A percentile compares a stretch with the other conserved stretches of the same genome.
Evolutionary conservation across 768 basidiomycete genomes (phyloP).

Genomic region (Mrakia gelida): DNA sequence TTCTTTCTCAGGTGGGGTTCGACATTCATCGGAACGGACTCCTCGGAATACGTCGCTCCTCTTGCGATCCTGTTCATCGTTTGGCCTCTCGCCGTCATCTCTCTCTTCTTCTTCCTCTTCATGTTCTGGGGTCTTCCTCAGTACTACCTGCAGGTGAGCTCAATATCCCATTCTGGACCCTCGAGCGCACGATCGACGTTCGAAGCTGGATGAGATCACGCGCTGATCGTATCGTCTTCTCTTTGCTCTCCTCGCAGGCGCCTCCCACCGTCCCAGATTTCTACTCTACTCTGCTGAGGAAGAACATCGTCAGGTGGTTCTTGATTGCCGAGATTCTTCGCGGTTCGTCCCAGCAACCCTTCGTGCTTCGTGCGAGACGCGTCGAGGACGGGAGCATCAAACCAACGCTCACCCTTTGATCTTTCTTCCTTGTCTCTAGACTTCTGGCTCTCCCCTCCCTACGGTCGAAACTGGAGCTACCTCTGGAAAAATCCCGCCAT

Average conservation of each 20-base stretch:
- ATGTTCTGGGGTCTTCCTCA: constrained; percentile 84
- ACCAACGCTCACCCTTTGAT: too few species aligned
- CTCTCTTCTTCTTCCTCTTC: constrained; percentile 70
- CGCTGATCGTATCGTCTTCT: neutral
- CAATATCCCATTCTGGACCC: too few species aligned
- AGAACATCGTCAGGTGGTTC: constrained; percentile 94
- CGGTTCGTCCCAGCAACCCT: neutral
- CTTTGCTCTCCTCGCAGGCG: constrained; percentile 45
- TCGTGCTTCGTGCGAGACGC: too few species aligned
- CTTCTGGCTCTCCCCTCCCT: constrained; percentile 32
- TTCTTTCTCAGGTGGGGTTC: constrained; percentile 67
- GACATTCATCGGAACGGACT: constrained; percentile 56
- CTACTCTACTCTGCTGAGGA: constrained; percentile 67
- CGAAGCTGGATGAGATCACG: too few species aligned
- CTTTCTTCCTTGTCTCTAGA: neutral
- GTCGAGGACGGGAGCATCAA: too few species aligned
- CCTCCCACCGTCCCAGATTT: constrained; percentile 96
- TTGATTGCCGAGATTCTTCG: constrained; percentile 83
- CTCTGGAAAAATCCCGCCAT: constrained; percentile 73
- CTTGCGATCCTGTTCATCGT: constrained; percentile 67
- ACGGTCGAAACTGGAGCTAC: constrained; percentile 89
- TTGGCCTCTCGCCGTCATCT: constrained; percentile 76
- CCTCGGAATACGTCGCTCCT: constrained; percentile 57
- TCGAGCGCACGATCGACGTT: too few species aligned
- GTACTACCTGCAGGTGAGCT: constrained; percentile 45